Evolutionary conservation across 1,284 basidiomycete genomes (phyloP), one percentile per base, ranked within the genome.

Genomic region (Leccinum pallidistipes): DNA sequence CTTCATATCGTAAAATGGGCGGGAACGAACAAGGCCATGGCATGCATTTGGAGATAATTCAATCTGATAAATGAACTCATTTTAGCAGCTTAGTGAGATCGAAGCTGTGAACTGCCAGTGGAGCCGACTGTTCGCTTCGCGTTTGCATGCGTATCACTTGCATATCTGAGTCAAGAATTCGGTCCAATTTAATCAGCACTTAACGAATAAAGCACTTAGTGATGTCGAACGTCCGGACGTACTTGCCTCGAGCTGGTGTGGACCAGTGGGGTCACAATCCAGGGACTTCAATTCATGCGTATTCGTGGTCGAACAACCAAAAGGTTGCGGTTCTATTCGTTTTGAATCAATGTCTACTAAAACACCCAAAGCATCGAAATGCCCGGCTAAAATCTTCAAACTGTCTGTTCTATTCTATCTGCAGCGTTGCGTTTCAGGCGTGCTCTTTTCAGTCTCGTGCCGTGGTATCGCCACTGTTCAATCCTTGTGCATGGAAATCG

Each of bases 401-500:
- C 29, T 7, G 45, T 16, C 3, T n/a, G 16, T 21, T 47, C 18
- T 47, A 47, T 11, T 29, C 27, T 29, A 29, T 29, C 29, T 29
- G 29, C 29, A 29, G 29, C 7, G 29, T 11, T 24, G 9, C 16
- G 2, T 24, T 34, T 7, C 36, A 38, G 14, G 36, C 6, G 7
- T 11, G 36, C 16, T 40, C 7, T 16, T n/a, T 16, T 40, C 16
- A 47, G 10, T 12, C 40, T 36, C 38, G 27, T n/a, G 14, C 5
- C 11, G 43, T 32, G 5, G 57, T 24, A 36, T 50, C 21, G 3
- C 29, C 49, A 5, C 12, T 7, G 5, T 34, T 12, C 21, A 6
- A n/a, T 24, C 5, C n/a, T 7, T 14, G 50, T 3, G 27, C 18
- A 8, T 56, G 43, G 32, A 72, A 72, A 52, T 71, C 55, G 10